Conservation (phyloP, 495 filamentous ascomycete species). For the Pyrenopolyporus hunteri region DNA sequence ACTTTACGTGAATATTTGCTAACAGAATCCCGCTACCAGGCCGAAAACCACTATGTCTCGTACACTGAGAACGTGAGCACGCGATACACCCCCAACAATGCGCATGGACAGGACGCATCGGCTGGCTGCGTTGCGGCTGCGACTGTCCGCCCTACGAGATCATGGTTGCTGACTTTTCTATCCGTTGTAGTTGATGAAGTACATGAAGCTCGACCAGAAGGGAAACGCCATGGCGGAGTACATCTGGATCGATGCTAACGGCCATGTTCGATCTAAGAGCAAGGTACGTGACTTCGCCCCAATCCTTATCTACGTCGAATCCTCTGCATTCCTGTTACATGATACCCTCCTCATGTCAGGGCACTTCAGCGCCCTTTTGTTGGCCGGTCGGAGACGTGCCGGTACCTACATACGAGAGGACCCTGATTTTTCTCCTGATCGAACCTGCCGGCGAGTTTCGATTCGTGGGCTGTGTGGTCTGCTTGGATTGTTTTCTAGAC, state of each 20-base stretch:
- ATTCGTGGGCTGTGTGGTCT: conserved; percentile 22
- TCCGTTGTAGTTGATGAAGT: conserved; percentile 82
- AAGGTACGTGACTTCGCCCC: conserved; percentile 62
- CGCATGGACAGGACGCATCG: conserved; percentile 52
- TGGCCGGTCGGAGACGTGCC: conserved; percentile 3
- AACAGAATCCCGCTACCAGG: conserved; percentile 60
- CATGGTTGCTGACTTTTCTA: conserved; percentile 32
- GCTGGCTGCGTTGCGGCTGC: conserved; percentile 13
- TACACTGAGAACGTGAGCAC: conserved; percentile 66
- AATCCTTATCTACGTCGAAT: conserved; percentile 39
- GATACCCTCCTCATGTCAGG: conserved; percentile 32
- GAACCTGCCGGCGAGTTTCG: conserved; percentile 18
- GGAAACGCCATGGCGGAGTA: conserved; percentile 90
- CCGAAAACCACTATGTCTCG: conserved; percentile 58
- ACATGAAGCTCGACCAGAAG: conserved; percentile 87
- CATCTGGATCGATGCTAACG: conserved; percentile 85
- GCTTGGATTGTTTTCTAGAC: conserved; percentile 13
- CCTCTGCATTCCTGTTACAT: conserved; percentile 39
- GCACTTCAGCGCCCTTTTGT: conserved; percentile 15
- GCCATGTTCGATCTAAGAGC: conserved; percentile 44
- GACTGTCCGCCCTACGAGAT: conserved; percentile 20
- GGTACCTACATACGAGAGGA: conserved; percentile 3
- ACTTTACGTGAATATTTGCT: conserved; percentile 45
- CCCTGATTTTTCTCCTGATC: conserved; percentile 22
- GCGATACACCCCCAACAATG: conserved; percentile 33